Evolutionary conservation across 2,329 filamentous ascomycete species (phyloP).

Genomic region (Parastagonospora avenae): DNA sequence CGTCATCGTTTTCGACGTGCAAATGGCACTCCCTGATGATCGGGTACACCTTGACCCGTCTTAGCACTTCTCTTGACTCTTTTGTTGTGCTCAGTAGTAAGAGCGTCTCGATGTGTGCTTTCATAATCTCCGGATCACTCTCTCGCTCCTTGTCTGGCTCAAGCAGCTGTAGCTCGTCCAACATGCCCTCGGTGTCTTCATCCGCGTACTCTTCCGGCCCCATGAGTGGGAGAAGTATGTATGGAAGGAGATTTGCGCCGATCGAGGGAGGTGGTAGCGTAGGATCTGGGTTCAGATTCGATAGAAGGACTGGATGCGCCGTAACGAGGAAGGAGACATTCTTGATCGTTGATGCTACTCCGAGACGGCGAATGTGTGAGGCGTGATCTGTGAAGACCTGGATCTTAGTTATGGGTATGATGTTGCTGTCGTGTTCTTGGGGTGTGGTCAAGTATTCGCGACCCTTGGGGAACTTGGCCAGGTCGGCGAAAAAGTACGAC

Average conservation of each 20-base stretch:
- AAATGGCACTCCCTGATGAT: conserved; percentile 86
- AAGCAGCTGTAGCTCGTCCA: conserved; percentile 86
- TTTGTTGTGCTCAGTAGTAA: conserved; percentile 80
- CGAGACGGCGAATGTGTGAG: conserved; percentile 81
- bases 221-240: conserved; percentile 84
- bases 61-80: conserved; percentile 74
- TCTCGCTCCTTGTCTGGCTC: conserved; percentile 90
- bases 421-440: conserved; percentile 73
- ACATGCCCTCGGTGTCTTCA: conserved; percentile 84
- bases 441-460: conserved; percentile 74
- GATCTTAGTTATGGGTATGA: conserved; percentile 90
- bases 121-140: conserved; percentile 73
- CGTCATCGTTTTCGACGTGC: conserved; percentile 75
- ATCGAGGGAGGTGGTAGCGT: conserved; percentile 57
- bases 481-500: conserved; percentile 90
- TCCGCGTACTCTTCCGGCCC: conserved; percentile 87
- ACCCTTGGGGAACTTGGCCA: conserved; percentile 77
- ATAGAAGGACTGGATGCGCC: conserved; percentile 73
- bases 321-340: conserved; percentile 85
- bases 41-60: conserved; percentile 82
- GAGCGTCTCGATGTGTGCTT: conserved; percentile 88
- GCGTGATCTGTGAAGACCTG: conserved; percentile 92
- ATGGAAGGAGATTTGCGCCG: conserved; percentile 81
- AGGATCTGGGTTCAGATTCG: conserved; percentile 39
- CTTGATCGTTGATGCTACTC: conserved; percentile 96